Evolutionary conservation across 768 basidiomycete species (phyloP).

Genomic region (Hypsizygus marmoreus): DNA sequence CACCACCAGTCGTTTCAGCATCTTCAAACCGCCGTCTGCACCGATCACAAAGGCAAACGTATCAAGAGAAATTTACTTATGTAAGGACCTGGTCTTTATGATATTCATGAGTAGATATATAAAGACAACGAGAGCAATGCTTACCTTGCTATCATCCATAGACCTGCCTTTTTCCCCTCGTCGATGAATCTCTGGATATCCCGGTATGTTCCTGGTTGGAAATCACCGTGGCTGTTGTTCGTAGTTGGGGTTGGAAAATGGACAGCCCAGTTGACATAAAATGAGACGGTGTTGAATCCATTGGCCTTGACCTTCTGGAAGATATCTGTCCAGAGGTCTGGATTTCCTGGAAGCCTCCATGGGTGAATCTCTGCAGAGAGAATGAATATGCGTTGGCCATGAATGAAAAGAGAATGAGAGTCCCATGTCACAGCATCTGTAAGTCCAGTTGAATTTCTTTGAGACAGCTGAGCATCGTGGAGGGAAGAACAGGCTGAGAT

Average conservation of each 20-base stretch:
- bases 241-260: constrained; percentile 51
- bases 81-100: constrained; percentile 50
- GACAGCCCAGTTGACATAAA: constrained; percentile 61
- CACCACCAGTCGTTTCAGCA: constrained; percentile 55
- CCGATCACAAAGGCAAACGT: neutral
- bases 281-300: constrained; percentile 63
- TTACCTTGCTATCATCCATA: constrained; percentile 59
- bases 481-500: constrained; percentile 9
- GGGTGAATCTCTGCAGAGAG: constrained; percentile 66
- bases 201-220: constrained; percentile 48
- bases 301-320: constrained; percentile 65
- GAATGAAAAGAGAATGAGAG: constrained; percentile 56
- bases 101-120: neutral
- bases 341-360: constrained; percentile 54
- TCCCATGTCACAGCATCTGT: constrained; percentile 61
- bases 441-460: constrained; percentile 44
- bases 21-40: constrained; percentile 26
- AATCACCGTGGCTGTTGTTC: constrained; percentile 47
- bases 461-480: constrained; percentile 6
- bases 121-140: neutral
- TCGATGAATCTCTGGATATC: constrained; percentile 56
- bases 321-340: constrained; percentile 57
- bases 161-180: constrained; percentile 49
- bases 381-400: constrained; percentile 57
- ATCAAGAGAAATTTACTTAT: constrained; percentile 37